A percentile compares a stretch with the other conserved stretches of the same genome.
Conservation (phyloP, 257 asterid genomes). For the Jaltomata sinuosa region DNA sequence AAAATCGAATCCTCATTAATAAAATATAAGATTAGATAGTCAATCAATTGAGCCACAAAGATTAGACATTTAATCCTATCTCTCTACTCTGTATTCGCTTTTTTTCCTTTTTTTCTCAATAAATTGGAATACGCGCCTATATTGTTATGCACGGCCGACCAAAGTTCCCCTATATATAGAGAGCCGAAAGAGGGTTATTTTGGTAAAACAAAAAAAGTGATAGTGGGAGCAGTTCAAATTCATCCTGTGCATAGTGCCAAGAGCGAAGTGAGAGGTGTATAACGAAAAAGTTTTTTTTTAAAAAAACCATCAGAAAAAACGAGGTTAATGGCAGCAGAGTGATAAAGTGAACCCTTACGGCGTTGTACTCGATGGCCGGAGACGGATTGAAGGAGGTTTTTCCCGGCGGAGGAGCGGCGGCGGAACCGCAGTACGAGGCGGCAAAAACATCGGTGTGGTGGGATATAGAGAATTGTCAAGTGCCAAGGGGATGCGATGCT, state of each 20-base stretch:
- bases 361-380: neutral
- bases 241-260: neutral
- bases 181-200: neutral
- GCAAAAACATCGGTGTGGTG: slow-evolving; percentile 87
- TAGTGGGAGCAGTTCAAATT: neutral
- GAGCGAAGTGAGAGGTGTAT: neutral
- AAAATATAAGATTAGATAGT: too few species aligned
- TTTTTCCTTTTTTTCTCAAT: neutral
- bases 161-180: neutral
- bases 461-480: slow-evolving; percentile 95
- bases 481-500: slow-evolving; percentile 60
- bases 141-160: neutral
- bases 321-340: neutral
- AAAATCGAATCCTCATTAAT: too few species aligned
- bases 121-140: neutral
- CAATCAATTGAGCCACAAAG: neutral
- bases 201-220: neutral
- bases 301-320: too few species aligned
- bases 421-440: slow-evolving; percentile 63
- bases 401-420: slow-evolving; percentile 5
- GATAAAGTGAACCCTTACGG: neutral
- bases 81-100: neutral
- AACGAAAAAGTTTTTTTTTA: neutral
- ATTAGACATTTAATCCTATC: neutral
- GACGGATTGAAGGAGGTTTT: neutral